Conservation (phyloP, 1,284 basidiomycete genomes). For the Volvariella volvacea region DNA sequence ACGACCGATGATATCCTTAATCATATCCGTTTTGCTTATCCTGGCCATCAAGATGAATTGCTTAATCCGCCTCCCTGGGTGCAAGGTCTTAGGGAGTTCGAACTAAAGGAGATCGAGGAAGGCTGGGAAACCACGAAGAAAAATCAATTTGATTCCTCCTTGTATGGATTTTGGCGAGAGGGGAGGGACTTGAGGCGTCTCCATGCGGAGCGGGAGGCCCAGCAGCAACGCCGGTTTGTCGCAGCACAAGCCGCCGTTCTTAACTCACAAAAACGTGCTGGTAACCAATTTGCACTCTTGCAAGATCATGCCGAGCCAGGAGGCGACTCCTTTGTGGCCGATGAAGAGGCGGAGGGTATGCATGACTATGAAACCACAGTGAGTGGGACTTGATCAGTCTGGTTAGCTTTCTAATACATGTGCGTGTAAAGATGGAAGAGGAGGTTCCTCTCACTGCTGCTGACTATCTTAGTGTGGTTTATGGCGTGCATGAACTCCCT, state of each 20-base stretch:
- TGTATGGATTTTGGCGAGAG: constrained; percentile 43
- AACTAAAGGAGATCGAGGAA: constrained; percentile 9
- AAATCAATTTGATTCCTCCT: constrained; percentile 24
- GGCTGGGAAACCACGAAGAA: constrained; percentile 6
- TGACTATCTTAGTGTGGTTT: too few species aligned
- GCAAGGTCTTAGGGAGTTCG: background rate
- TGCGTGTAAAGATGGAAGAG: too few species aligned
- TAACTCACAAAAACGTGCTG: too few species aligned
- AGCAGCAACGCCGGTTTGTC: too few species aligned
- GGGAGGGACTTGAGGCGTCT: constrained; percentile 30
- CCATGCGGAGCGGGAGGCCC: too few species aligned
- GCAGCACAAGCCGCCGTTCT: too few species aligned
- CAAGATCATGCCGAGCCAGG: too few species aligned
- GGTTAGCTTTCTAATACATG: constrained; percentile 27
- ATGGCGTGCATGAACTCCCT: constrained; percentile 20
- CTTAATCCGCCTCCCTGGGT: constrained; percentile 37
- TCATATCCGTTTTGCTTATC: constrained; percentile 32
- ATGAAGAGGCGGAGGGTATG: background rate
- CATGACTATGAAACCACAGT: constrained; percentile 1
- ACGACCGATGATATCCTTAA: constrained; percentile 30
- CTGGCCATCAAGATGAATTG: constrained; percentile 35
- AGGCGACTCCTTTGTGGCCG: too few species aligned
- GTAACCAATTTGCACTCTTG: too few species aligned
- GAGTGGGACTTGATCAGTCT: constrained; percentile 21
- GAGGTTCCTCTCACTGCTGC: too few species aligned